These are phyloP conservation scores for Lodderomyces parapsilosis DNA, from an alignment of 1,139 yeast species.

Conservation along the genomic window DNA sequence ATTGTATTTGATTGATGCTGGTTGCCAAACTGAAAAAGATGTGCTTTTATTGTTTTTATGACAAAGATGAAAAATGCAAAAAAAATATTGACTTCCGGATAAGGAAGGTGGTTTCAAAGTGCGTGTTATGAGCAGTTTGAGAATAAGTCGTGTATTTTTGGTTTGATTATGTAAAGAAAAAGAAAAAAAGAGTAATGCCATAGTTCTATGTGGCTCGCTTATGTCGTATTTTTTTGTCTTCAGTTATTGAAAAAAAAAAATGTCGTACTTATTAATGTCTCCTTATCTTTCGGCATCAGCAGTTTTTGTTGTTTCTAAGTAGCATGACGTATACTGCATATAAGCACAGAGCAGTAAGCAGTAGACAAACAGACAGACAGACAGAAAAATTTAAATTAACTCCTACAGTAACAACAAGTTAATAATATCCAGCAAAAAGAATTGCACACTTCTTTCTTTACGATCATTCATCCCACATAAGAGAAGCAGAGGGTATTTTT, in stretches of 20 bases:
- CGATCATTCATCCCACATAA: no score
- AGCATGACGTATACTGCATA: constrained; percentile 1
- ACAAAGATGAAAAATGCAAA: no score
- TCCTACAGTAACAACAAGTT: neutral
- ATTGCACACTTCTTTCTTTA: neutral
- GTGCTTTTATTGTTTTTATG: no score
- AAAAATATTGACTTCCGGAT: neutral
- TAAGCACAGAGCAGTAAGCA: neutral
- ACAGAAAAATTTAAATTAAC: neutral
- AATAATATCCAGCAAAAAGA: neutral
- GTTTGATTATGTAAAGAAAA: neutral
- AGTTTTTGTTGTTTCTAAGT: neutral
- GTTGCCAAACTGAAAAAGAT: neutral
- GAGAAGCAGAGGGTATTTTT: no score
- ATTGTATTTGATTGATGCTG: neutral
- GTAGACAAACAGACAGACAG: neutral
- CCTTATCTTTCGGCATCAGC: neutral
- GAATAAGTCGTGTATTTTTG: neutral
- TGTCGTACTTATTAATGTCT: neutral
- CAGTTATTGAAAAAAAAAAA: no score
- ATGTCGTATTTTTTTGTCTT: neutral
- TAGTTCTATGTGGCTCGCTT: neutral
- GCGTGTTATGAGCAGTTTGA: neutral
- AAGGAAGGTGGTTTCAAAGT: neutral
- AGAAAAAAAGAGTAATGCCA: neutral